Percentiles rank a stretch among this genome's conserved stretches.
Evolutionary conservation across 352 stramenopile species (phyloP).

Genomic region (Aphanomyces astaci): DNA sequence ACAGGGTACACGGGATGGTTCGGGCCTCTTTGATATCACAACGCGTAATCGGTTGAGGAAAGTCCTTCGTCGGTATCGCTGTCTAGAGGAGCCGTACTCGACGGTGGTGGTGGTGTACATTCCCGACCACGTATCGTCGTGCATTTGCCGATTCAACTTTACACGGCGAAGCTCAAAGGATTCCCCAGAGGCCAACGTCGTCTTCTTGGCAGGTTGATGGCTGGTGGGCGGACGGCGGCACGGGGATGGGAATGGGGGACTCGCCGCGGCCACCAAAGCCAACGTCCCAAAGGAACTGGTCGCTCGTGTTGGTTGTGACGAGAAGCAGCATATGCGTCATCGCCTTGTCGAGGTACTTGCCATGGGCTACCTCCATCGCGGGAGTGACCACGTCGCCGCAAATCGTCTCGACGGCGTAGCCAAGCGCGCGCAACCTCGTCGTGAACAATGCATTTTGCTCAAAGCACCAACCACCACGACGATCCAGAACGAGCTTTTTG

Average conservation of each 20-base stretch:
- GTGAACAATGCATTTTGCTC: conserved; percentile 18
- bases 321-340: conserved; percentile 9
- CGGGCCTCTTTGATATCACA: conserved; percentile 5
- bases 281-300: conserved; percentile 14
- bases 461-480: conserved; percentile 20
- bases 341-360: not conserved
- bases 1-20: not conserved
- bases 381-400: not conserved
- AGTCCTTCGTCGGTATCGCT: too few species aligned
- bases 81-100: too few species aligned
- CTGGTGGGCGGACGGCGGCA: too few species aligned
- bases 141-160: not conserved
- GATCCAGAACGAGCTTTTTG: conserved; percentile 12
- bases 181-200: not conserved
- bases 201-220: not conserved
- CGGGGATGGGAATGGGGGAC: not conserved
- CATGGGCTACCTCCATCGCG: not conserved
- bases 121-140: not conserved
- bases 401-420: conserved; percentile 6
- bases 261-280: conserved; percentile 17
- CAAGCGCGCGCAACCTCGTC: not conserved
- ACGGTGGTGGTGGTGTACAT: too few species aligned
- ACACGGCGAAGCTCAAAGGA: not conserved
- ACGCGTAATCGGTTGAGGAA: not conserved
- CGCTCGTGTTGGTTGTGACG: not conserved